Evolutionary conservation across 2,329 filamentous ascomycete genomes (phyloP).

Genomic region (Colletotrichum lentis): DNA sequence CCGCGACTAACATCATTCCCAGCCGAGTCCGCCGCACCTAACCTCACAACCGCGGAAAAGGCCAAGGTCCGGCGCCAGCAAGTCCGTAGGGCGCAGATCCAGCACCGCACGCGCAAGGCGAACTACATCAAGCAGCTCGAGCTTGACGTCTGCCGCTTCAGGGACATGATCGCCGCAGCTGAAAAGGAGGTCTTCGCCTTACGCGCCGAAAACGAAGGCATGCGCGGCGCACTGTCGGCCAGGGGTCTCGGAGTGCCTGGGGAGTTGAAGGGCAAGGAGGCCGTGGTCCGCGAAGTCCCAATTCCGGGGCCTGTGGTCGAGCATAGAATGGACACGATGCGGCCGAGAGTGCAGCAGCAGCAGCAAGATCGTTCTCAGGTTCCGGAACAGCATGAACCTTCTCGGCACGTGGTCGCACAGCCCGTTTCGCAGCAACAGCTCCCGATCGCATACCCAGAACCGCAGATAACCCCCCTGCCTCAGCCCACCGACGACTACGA

Average conservation of each 20-base stretch:
- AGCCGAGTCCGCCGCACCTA: constrained; percentile 14
- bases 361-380: background rate
- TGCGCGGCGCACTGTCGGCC: constrained; percentile 48
- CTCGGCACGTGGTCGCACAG: background rate
- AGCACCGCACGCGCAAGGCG: constrained; percentile 65
- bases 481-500: background rate
- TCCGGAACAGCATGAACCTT: background rate
- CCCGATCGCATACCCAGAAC: constrained; percentile 27
- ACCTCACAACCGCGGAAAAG: constrained; percentile 43
- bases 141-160: constrained; percentile 57
- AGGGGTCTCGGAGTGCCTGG: constrained; percentile 37
- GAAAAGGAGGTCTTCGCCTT: constrained; percentile 52
- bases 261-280: constrained; percentile 14
- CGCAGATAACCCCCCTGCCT: constrained; percentile 9
- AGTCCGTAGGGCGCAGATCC: constrained; percentile 61
- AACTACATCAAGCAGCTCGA: constrained; percentile 65
- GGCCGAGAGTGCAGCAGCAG: background rate
- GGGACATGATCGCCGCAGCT: constrained; percentile 55
- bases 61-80: constrained; percentile 59
- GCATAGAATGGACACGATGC: background rate
- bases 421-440: constrained; percentile 15
- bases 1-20: background rate
- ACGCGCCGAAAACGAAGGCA: constrained; percentile 54
- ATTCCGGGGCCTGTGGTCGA: background rate
- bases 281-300: background rate